Evolutionary conservation across 2,329 filamentous ascomycete genomes (phyloP), one percentile per base, ranked within the genome.

Genomic region (Metarhizium guizhouense): DNA sequence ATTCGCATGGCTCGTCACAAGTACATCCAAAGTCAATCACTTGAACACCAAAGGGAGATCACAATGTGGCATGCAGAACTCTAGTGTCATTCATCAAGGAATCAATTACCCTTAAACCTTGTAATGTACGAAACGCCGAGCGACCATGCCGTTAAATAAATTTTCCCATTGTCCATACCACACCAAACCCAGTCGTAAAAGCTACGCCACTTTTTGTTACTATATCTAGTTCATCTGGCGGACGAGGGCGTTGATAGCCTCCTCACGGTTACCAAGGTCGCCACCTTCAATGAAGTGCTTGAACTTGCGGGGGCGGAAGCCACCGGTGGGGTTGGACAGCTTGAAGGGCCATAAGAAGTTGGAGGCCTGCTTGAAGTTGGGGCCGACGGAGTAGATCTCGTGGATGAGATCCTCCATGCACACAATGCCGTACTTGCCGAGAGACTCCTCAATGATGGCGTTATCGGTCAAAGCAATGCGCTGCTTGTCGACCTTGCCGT

Each of bases 261-360:
- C 92, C 83, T 99, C 94, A 66, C 94, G 88, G 86, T 99, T 97
- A 75, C 94, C 94, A 68, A 95, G 81, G 78, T 99, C 94, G 87
- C 94, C 94, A 78, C 93, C 94, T 83, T 96, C 89, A 62, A 97
- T 89, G 81, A 90, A 97, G 83, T 97, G 92, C 83, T 91, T 94
- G 86, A 97, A 97, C 84, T 97, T 99, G 79, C 94, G 84, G 69
- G 88, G 78, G 68, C 88, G 87, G 90, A 97, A 99, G 64, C 94
- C 93, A 75, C 94, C 94, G 68, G 80, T 97, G 73, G 94, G 94
- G 86, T 95, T 96, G 85, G 85, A 91, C 67, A 99, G 88, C 88
- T 99, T 97, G 87, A 99, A 99, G 73, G 94, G 94, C 94, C 94
- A 99, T 67, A 97, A 81, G 86, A 97, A 97, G 88, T 97, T 99